Base-by-base conservation (phyloP, 2,329 filamentous ascomycete species). In the Lasiodiplodia theobromae region DNA sequence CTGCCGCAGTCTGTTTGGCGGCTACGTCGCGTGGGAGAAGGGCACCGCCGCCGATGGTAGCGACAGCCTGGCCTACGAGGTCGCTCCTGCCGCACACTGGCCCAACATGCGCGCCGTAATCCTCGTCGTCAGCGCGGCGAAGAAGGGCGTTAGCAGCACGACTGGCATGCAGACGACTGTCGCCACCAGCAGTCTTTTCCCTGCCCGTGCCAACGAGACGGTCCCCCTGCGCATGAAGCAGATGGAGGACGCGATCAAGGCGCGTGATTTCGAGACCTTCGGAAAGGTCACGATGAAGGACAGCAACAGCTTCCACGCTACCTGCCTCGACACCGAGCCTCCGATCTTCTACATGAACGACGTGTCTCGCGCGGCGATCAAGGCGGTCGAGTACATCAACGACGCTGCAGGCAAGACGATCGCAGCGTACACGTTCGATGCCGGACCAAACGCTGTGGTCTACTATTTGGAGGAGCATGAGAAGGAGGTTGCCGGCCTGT, bases 311-410 rank as follows among this genome's bases (percentile, higher is more conserved):
- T 99, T 99, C 89, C 96, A 99, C 81, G 93, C 96, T 47, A 93
- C 91, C 68, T 98, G 96, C 79, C 85, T 96, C 74, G 96, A 99
- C 79, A 98, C 96, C 1, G 94, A 93, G 82, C 96, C 96, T 54
- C 96, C 96, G 21, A 99, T 99, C 78, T 97, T 97, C 82, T 99
- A 99, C 85, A 90, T 99, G 86, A 99, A 97, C 82, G 96, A 99
- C 78, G 90, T 95, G 18, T 95, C 91, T 23, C 86, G 92, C 47
- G 93, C 95, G 1, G 94, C 95, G 6, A 93, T 99, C 70, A 87
- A 93, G 65, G 89, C 93, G 18, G 94, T 97, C 37, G 94, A 99
- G 83, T 87, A 90, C 73, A 92, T 98, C 82, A 99, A 99, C 77
- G 86, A 86, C 66, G 86, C 87, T 28, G 93, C 92, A 4, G 94